Percentiles rank a stretch among this genome's conserved stretches.
phyloP scores from a whole-genome alignment of 192 early-diverging fungal genomes.

The Backusella westeae region DNA sequence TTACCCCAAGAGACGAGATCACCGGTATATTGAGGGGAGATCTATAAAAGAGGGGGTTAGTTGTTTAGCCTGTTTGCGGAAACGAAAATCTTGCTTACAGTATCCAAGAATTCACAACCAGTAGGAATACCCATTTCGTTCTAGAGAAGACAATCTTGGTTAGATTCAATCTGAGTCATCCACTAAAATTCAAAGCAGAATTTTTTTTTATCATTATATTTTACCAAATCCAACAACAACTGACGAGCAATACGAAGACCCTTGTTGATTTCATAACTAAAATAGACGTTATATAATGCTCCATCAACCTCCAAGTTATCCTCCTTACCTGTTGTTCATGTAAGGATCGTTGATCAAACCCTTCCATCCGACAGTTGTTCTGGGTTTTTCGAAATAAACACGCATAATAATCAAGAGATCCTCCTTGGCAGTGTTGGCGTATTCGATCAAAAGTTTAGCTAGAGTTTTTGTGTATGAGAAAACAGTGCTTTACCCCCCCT shows the following conservation, averaged over 20 bases:
- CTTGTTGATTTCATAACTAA: constrained; percentile 77
- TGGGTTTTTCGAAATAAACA: constrained; percentile 86
- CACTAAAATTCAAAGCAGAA: neutral
- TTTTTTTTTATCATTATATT: neutral
- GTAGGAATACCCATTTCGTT: constrained; percentile 59
- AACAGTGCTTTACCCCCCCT: neutral
- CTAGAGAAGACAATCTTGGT: neutral
- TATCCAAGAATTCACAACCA: constrained; percentile 79
- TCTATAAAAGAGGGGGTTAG: constrained; percentile 19
- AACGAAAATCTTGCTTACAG: constrained; percentile 22
- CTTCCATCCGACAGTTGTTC: constrained; percentile 91
- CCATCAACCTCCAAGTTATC: neutral
- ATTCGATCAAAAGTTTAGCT: constrained; percentile 7
- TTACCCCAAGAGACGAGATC: constrained; percentile 66
- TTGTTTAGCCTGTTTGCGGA: neutral
- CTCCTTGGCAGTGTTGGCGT: constrained; percentile 20
- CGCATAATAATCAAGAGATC: constrained; percentile 81
- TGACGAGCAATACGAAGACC: constrained; percentile 75
- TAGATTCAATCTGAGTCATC: constrained; percentile 41
- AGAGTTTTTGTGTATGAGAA: neutral
- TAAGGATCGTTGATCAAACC: constrained; percentile 86
- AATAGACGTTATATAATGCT: neutral
- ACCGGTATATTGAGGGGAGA: constrained; percentile 80
- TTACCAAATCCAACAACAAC: constrained; percentile 55
- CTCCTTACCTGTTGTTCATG: constrained; percentile 58